These are phyloP conservation scores for Haberlea rhodopensis DNA, from an alignment of 257 asterid genomes.

Conservation along the genomic window DNA sequence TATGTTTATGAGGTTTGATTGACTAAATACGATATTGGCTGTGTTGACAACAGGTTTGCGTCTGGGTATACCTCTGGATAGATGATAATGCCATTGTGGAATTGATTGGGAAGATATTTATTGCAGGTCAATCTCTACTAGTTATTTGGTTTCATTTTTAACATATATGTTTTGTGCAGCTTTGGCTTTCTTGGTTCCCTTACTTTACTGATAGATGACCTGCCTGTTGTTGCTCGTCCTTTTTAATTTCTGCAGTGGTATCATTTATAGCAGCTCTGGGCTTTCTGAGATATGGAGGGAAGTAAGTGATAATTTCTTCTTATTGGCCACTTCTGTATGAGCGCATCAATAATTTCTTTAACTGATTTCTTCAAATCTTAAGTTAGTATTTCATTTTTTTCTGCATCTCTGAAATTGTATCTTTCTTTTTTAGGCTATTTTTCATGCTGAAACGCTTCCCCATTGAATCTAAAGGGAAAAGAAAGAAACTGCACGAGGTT, in stretches of 20 bases:
- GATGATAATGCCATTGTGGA: too few species aligned
- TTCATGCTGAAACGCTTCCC: too few species aligned
- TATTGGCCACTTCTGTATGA: conserved; percentile 12
- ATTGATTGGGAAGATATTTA: too few species aligned
- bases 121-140: too few species aligned
- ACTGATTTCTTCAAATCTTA: conserved; percentile 4
- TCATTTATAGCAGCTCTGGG: conserved; percentile 86
- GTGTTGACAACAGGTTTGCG: conserved; percentile 62
- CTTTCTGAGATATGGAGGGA: conserved; percentile 90
- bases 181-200: conserved; percentile 21
- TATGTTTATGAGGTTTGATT: conserved; percentile 1
- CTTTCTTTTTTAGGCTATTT: too few species aligned
- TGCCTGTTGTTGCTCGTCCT: conserved; percentile 27
- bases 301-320: conserved; percentile 41
- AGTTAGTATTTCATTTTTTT: neutral
- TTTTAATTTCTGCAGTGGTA: conserved; percentile 62
- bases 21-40: conserved; percentile 20
- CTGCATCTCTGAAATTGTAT: conserved; percentile 13
- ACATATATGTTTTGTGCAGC: conserved; percentile 17
- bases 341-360: conserved; percentile 10
- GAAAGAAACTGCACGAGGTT: too few species aligned
- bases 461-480: too few species aligned
- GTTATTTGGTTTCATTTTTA: conserved; percentile 19
- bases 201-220: conserved; percentile 7
- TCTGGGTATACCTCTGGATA: too few species aligned